A percentile compares a stretch with the other conserved stretches of the same genome.
phyloP scores from a whole-genome alignment of 2,329 filamentous ascomycete genomes.

The Xylariaceae sp. region DNA sequence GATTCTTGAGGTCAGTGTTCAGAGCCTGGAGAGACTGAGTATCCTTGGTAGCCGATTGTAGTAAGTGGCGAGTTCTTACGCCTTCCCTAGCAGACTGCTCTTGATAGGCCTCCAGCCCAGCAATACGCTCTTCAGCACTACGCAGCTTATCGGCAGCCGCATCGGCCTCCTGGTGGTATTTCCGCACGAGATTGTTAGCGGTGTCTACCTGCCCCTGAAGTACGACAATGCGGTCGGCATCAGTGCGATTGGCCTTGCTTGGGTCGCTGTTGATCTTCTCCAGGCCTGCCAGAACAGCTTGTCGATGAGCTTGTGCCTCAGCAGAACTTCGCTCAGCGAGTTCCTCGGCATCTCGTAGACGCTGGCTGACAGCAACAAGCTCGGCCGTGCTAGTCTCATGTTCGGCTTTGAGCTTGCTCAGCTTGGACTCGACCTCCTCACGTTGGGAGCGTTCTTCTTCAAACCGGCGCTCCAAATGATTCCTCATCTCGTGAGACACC shows the following conservation, averaged over 20 bases:
- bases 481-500: conserved; percentile 73
- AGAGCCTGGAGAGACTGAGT: conserved; percentile 75
- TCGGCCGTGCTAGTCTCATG: conserved; percentile 78
- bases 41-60: conserved; percentile 80
- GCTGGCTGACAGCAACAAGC: conserved; percentile 67
- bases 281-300: conserved; percentile 77
- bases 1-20: conserved; percentile 77
- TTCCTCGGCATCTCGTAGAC: conserved; percentile 81
- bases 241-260: conserved; percentile 40
- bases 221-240: conserved; percentile 63
- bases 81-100: conserved; percentile 95
- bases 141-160: conserved; percentile 82
- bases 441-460: conserved; percentile 76
- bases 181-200: conserved; percentile 76
- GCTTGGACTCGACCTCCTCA: conserved; percentile 70
- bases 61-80: conserved; percentile 80
- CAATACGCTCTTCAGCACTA: conserved; percentile 92
- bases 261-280: conserved; percentile 64
- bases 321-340: conserved; percentile 80
- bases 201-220: conserved; percentile 76
- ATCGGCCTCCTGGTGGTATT: conserved; percentile 87
- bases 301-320: conserved; percentile 81
- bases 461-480: conserved; percentile 73
- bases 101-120: conserved; percentile 92
- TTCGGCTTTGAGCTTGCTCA: conserved; percentile 72